Conservation (phyloP, 2,329 filamentous ascomycete species). For the Ceratocystiopsis sp. region DNA sequence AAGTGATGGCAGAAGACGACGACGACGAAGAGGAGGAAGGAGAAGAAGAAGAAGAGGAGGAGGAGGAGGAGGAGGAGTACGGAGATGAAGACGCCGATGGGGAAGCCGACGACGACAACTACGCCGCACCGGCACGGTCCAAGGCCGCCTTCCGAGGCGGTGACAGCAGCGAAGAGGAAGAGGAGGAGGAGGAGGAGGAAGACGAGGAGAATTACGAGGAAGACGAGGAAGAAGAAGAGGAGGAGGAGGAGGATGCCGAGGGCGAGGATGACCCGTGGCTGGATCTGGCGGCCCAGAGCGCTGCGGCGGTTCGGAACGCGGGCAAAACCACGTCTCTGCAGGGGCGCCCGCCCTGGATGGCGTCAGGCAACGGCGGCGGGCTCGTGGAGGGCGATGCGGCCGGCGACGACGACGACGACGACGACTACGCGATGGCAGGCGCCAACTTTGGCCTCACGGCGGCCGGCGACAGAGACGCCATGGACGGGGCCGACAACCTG, state of each 20-base stretch:
- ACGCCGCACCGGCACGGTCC: not conserved
- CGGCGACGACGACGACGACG: conserved; percentile 21
- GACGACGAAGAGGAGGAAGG: conserved; percentile 22
- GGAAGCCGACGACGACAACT: conserved; percentile 3
- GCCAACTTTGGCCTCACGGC: not conserved
- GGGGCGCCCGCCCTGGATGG: conserved; percentile 7
- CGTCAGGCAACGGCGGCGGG: not conserved
- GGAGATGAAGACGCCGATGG: conserved; percentile 18
- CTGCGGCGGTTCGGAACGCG: not conserved
- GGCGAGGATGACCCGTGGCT: conserved; percentile 8
- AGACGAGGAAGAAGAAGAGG: conserved; percentile 20
- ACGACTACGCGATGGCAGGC: conserved; percentile 6
- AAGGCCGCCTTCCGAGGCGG: conserved; percentile 25
- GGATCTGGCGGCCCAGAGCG: conserved; percentile 2
- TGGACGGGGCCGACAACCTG: conserved; percentile 27
- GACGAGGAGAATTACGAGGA: conserved; percentile 21
- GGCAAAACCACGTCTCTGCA: not conserved
- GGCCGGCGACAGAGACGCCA: not conserved
- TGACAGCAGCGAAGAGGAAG: conserved; percentile 19
- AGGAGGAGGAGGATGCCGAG: conserved; percentile 9
- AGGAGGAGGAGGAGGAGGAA: conserved; percentile 21
- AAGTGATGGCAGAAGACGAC: conserved; percentile 21
- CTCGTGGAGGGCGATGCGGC: conserved; percentile 13
- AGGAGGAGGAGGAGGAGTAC: conserved; percentile 23
- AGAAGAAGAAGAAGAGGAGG: conserved; percentile 22